Evolutionary conservation across 495 filamentous ascomycete species (phyloP).

Genomic region (Penicillium nucicola): DNA sequence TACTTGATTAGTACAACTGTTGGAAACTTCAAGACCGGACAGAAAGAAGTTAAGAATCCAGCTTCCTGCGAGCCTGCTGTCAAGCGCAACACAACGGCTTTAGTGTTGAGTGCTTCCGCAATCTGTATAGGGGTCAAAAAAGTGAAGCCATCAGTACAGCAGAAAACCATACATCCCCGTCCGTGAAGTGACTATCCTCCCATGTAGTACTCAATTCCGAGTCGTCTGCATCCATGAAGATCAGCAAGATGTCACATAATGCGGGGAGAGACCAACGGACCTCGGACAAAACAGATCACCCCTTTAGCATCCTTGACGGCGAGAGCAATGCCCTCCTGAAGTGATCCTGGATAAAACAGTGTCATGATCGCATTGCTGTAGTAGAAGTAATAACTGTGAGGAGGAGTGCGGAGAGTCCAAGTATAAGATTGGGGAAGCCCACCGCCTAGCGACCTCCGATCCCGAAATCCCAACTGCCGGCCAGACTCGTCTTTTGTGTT

Average conservation of each 20-base stretch:
- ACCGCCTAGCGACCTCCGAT: conserved; percentile 5
- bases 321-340: conserved; percentile 73
- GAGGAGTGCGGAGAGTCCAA: conserved; percentile 2
- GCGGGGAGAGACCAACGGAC: conserved; percentile 50
- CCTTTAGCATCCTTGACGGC: conserved; percentile 65
- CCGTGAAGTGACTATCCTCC: conserved; percentile 71
- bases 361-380: conserved; percentile 17
- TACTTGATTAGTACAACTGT: conserved; percentile 75
- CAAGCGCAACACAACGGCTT: conserved; percentile 67
- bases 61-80: conserved; percentile 72
- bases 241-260: conserved; percentile 27
- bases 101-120: conserved; percentile 44
- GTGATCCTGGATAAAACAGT: conserved; percentile 77
- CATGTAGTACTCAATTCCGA: conserved; percentile 63
- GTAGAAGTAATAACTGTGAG: background rate
- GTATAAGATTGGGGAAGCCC: conserved; percentile 14
- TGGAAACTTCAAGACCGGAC: conserved; percentile 68
- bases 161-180: conserved; percentile 48
- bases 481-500: background rate
- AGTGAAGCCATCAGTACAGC: background rate
- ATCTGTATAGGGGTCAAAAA: conserved; percentile 30
- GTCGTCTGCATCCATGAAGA: conserved; percentile 49
- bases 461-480: conserved; percentile 12
- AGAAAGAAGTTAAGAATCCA: conserved; percentile 74
- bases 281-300: conserved; percentile 68